Percentiles rank a stretch among this genome's conserved stretches.
Conservation (phyloP, 257 asterid genomes). For the Scutellaria baicalensis region DNA sequence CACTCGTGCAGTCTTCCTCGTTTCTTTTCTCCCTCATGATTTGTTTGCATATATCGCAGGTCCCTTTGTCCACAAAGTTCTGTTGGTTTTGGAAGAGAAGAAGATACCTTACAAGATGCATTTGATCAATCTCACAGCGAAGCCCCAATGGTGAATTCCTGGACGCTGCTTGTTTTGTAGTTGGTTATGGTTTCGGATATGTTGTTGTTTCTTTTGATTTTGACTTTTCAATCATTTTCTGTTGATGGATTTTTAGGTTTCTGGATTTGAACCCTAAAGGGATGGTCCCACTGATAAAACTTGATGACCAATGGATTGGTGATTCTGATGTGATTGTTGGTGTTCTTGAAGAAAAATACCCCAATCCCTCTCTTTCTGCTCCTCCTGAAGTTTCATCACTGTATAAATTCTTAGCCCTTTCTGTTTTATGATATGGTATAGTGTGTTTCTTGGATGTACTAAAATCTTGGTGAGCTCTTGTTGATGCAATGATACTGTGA, state of each 20-base stretch:
- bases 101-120: constrained; percentile 40
- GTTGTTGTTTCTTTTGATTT: not conserved
- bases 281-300: constrained; percentile 64
- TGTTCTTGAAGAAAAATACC: constrained; percentile 69
- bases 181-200: not conserved
- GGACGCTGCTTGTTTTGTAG: not conserved
- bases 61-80: constrained; percentile 63
- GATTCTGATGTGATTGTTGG: constrained; percentile 83
- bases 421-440: not conserved
- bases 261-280: constrained; percentile 69
- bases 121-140: constrained; percentile 43
- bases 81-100: constrained; percentile 66
- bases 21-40: not conserved
- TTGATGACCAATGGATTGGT: constrained; percentile 65
- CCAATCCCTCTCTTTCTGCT: constrained; percentile 51
- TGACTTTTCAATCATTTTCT: not conserved
- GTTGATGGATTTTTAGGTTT: constrained; percentile 39
- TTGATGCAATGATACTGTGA: not conserved
- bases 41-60: constrained; percentile 26
- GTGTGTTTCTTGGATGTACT: not conserved
- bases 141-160: constrained; percentile 52
- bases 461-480: not conserved
- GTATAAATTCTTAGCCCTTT: constrained; percentile 28
- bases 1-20: not conserved
- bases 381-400: constrained; percentile 60